Percentiles rank a stretch among this genome's conserved stretches.
Evolutionary conservation across 345 rosid genomes (phyloP).

Genomic region (Garcia nutans): DNA sequence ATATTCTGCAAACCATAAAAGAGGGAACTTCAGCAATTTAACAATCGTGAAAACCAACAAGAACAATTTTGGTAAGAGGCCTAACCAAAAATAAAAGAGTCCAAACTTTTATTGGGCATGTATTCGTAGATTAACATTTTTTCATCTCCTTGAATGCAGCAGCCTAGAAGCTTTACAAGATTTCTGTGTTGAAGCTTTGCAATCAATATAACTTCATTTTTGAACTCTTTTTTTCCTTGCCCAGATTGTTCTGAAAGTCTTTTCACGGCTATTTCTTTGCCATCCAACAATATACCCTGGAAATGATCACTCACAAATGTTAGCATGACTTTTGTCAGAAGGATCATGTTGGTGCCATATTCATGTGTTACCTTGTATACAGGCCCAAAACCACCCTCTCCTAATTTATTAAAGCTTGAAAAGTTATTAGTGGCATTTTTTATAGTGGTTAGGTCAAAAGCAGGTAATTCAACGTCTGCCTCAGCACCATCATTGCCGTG

Average conservation of each 20-base stretch:
- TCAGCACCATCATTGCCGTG: not conserved
- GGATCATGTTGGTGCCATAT: not conserved
- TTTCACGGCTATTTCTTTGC: slow-evolving; percentile 33
- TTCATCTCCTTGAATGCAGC: no score
- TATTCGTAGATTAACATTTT: no score
- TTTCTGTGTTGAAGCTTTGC: slow-evolving; percentile 40
- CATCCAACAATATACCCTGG: slow-evolving; percentile 35
- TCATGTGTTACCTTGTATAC: no score
- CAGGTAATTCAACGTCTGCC: slow-evolving; percentile 17
- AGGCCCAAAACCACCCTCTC: slow-evolving; percentile 46
- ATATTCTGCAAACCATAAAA: no score
- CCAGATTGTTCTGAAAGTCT: slow-evolving; percentile 34
- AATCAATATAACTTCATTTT: slow-evolving; percentile 29
- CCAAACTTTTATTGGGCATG: no score
- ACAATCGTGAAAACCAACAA: no score
- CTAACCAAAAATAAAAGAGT: slow-evolving; percentile 29
- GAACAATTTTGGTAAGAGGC: not conserved
- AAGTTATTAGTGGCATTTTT: slow-evolving; percentile 29
- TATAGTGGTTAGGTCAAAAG: not conserved
- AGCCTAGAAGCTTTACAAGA: not conserved
- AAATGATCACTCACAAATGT: not conserved
- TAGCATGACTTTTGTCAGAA: not conserved
- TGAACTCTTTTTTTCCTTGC: slow-evolving; percentile 36
- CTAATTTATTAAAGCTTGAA: slow-evolving; percentile 27
- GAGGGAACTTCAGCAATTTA: no score